phyloP scores from a whole-genome alignment of 768 basidiomycete species.

The Kockovaella imperatae region DNA sequence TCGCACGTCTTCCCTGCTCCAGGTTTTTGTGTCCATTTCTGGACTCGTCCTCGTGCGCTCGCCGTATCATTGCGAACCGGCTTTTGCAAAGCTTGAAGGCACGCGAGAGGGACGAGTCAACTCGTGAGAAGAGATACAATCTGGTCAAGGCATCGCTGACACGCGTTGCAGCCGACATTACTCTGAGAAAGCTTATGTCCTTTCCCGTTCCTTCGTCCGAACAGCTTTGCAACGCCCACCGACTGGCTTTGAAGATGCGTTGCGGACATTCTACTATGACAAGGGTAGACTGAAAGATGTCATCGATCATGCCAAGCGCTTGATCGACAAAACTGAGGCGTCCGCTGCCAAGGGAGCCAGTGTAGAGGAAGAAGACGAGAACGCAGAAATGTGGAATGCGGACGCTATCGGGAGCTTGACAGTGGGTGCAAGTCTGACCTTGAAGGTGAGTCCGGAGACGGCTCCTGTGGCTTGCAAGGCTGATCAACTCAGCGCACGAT shows the following conservation, averaged over 20 bases:
- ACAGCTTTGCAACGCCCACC: constrained; percentile 75
- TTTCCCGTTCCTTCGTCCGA: constrained; percentile 82
- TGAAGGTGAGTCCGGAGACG: constrained; percentile 22
- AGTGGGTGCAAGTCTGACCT: constrained; percentile 23
- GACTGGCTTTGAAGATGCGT: constrained; percentile 62
- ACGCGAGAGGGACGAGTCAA: constrained; percentile 84
- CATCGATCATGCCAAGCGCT: constrained; percentile 54
- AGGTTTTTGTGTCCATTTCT: constrained; percentile 89
- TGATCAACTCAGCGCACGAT: background rate
- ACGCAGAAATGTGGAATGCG: constrained; percentile 30
- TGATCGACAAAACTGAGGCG: constrained; percentile 62
- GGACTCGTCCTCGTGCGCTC: constrained; percentile 86
- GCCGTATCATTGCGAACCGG: constrained; percentile 85
- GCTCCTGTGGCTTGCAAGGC: too few relatives aligned
- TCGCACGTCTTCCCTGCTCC: constrained; percentile 72
- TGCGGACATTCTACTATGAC: constrained; percentile 64
- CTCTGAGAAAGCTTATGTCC: constrained; percentile 85
- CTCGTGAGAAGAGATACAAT: too few relatives aligned
- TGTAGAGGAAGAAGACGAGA: constrained; percentile 8
- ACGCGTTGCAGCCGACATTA: constrained; percentile 63
- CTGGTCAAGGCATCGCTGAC: background rate
- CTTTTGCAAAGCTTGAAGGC: constrained; percentile 82
- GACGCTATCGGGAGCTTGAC: constrained; percentile 33
- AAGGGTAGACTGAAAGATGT: constrained; percentile 62
- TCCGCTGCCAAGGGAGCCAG: background rate